phyloP scores from a whole-genome alignment of 2,329 filamentous ascomycete genomes.

The Botryotinia convoluta region DNA sequence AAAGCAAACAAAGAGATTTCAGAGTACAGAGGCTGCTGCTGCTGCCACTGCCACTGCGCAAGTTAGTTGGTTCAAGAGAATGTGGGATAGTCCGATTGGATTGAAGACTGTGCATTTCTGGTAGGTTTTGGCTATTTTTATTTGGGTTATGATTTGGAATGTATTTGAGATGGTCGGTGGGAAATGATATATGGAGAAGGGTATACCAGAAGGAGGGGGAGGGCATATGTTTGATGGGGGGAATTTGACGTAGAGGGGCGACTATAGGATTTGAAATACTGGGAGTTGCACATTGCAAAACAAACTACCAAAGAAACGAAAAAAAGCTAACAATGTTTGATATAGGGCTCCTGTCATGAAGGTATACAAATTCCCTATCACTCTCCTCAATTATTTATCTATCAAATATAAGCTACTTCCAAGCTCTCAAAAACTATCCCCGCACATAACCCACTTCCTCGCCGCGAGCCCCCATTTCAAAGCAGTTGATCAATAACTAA shows the following conservation, averaged over 20 bases:
- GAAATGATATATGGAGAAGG: neutral
- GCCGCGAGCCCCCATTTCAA: too few species aligned
- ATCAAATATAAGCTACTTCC: neutral
- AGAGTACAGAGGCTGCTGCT: slow-evolving; percentile 56
- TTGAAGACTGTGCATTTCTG: slow-evolving; percentile 98
- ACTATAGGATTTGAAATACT: too few species aligned
- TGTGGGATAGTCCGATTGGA: slow-evolving; percentile 80
- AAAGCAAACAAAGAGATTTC: slow-evolving; percentile 57
- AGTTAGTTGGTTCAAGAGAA: slow-evolving; percentile 64
- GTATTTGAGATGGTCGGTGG: neutral
- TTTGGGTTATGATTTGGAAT: neutral
- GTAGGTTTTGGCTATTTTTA: slow-evolving; percentile 47
- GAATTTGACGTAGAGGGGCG: neutral
- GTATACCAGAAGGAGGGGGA: neutral
- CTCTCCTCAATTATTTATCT: too few species aligned
- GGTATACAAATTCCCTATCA: slow-evolving; percentile 42
- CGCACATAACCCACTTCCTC: neutral
- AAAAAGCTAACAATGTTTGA: neutral
- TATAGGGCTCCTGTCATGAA: slow-evolving; percentile 90
- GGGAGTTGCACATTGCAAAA: neutral
- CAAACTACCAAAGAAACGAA: neutral
- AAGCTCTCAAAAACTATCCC: neutral
- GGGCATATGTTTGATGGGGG: neutral
- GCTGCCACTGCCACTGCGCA: slow-evolving; percentile 46
- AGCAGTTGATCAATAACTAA: neutral